These are phyloP conservation scores for Aspergillus hiratsukae DNA, from an alignment of 2,329 filamentous ascomycete species.

Conservation along the genomic window DNA sequence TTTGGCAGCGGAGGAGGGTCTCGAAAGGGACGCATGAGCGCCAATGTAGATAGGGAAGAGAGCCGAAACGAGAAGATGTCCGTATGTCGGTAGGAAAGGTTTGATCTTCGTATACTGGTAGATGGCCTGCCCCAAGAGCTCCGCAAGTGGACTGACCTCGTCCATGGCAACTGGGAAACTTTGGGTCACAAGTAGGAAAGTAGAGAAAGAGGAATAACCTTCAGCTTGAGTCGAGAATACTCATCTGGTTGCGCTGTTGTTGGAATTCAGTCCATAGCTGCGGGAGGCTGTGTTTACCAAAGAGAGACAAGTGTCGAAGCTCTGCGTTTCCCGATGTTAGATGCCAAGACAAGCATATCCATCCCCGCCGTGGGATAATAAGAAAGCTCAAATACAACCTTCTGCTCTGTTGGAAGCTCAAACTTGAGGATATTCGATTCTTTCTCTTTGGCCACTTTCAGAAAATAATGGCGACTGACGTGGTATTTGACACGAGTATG, in stretches of 20 bases:
- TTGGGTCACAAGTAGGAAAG: neutral
- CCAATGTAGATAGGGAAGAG: conserved; percentile 80
- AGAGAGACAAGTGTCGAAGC: neutral
- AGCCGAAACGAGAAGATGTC: conserved; percentile 63
- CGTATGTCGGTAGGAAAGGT: conserved; percentile 52
- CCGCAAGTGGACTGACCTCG: conserved; percentile 32
- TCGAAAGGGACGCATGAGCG: conserved; percentile 76
- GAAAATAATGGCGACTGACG: conserved; percentile 65
- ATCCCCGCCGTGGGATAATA: conserved; percentile 8
- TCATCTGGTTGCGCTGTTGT: neutral
- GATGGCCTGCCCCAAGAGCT: conserved; percentile 38
- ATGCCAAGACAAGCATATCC: conserved; percentile 20
- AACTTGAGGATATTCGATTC: neutral
- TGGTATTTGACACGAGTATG: conserved; percentile 82
- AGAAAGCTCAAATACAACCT: conserved; percentile 10
- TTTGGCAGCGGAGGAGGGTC: conserved; percentile 73
- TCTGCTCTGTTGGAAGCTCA: neutral
- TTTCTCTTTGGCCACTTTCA: neutral
- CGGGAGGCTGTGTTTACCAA: neutral
- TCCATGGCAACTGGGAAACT: conserved; percentile 22
- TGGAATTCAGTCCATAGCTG: conserved; percentile 8
- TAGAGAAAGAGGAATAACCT: neutral
- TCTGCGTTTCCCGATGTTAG: conserved; percentile 6
- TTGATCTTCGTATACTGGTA: conserved; percentile 42
- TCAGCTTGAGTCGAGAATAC: neutral